Conservation (phyloP, 1,284 basidiomycete genomes). For the Fomes fomentarius region DNA sequence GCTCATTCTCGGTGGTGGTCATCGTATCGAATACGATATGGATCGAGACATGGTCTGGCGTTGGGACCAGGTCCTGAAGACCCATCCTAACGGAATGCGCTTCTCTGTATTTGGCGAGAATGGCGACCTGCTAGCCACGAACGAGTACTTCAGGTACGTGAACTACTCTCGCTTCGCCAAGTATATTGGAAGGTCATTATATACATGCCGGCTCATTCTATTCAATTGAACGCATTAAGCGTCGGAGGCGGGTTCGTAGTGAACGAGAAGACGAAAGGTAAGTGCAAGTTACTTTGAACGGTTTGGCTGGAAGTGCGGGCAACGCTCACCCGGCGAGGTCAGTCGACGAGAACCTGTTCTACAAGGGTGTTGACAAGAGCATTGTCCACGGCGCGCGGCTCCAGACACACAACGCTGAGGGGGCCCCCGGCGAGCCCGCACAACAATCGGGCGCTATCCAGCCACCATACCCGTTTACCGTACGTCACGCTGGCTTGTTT, state of each 20-base stretch:
- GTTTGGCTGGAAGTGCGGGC: too few relatives aligned
- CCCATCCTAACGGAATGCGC: conserved; percentile 89
- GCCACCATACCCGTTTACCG: conserved; percentile 81
- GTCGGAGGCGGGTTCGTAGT: conserved; percentile 93
- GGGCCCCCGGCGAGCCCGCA: conserved; percentile 26
- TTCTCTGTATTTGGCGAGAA: conserved; percentile 85
- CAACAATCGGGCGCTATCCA: conserved; percentile 40
- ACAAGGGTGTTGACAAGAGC: conserved; percentile 90
- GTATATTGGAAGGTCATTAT: background rate
- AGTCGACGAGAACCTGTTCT: conserved; percentile 95
- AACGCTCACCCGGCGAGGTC: conserved; percentile 15
- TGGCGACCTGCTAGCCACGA: conserved; percentile 90
- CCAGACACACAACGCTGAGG: conserved; percentile 62
- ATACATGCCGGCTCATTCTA: conserved; percentile 5
- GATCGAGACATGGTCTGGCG: conserved; percentile 92
- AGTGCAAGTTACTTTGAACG: background rate
- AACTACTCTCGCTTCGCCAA: background rate
- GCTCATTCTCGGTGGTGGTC: conserved; percentile 73
- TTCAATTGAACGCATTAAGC: conserved; percentile 37
- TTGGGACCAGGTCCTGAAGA: conserved; percentile 81
- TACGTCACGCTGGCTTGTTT: conserved; percentile 17
- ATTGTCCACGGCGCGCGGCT: conserved; percentile 80
- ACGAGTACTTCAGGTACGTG: conserved; percentile 84
- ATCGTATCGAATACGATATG: conserved; percentile 82
- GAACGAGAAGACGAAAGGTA: conserved; percentile 86